These are phyloP conservation scores for Colletotrichum sp. DNA, from an alignment of 2,329 filamentous ascomycete species.

Conservation along the genomic window DNA sequence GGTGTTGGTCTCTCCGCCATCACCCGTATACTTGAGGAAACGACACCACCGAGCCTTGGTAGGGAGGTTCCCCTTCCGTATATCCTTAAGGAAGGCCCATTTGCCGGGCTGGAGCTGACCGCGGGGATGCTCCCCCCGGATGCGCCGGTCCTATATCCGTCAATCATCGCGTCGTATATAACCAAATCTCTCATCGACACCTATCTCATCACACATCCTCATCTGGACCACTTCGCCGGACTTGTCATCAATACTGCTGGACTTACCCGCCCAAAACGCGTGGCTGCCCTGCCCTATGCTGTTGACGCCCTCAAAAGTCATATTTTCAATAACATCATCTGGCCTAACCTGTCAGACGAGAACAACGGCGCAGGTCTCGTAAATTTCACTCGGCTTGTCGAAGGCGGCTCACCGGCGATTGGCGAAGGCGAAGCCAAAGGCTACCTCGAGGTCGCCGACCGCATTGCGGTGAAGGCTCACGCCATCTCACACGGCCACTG, in stretches of 20 bases:
- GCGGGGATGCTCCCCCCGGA: constrained; percentile 38
- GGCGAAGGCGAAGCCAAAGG: constrained; percentile 81
- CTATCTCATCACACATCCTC: constrained; percentile 95
- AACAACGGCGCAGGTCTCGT: constrained; percentile 92
- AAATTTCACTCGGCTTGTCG: constrained; percentile 86
- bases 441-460: constrained; percentile 88
- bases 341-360: constrained; percentile 96
- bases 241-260: constrained; percentile 94
- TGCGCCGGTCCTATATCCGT: constrained; percentile 52
- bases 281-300: constrained; percentile 87
- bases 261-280: constrained; percentile 79
- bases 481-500: constrained; percentile 90
- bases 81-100: constrained; percentile 72
- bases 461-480: constrained; percentile 86
- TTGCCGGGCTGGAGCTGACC: constrained; percentile 78
- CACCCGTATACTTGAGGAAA: constrained; percentile 74
- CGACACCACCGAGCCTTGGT: constrained; percentile 43
- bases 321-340: constrained; percentile 97
- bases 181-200: constrained; percentile 82
- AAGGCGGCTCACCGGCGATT: constrained; percentile 85
- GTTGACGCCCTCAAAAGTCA: constrained; percentile 91
- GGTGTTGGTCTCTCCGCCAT: constrained; percentile 90
- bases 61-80: constrained; percentile 49
- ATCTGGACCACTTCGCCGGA: constrained; percentile 91
- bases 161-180: constrained; percentile 81